Evolutionary conservation across 2,329 filamentous ascomycete genomes (phyloP), one percentile per base, ranked within the genome.

Genomic region (Bipolaris bicolor): DNA sequence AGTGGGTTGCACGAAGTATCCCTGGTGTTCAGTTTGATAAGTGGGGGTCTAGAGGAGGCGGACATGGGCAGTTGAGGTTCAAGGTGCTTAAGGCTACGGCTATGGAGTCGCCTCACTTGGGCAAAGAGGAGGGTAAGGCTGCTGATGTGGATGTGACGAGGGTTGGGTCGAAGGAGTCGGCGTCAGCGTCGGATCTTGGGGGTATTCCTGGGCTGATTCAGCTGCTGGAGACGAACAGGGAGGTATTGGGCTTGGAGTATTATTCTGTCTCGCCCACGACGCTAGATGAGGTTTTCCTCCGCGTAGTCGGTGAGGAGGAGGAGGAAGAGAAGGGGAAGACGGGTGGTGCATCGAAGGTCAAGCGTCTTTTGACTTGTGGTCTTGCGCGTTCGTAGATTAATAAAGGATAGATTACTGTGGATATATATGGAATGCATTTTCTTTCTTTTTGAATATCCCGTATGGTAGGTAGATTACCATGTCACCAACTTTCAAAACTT

Each of bases 221-320:
- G 13, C 70, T 88, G 39, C 80, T 96, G 1, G 93, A 97, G 76
- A 85, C 87, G 64, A 82, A 88, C 60, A 90, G 88, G 68, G 79
- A 86, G 18, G 76, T 78, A 4, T 76, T 97, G 26, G 90, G 90
- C 0, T 83, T 97, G 46, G 89, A 91, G 72, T 91, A 96, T 75
- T 97, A 94, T 76, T 92, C 89, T 48, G 91, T 97, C 63, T 90
- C 86, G 56, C 91, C 91, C 22, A 95, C 92, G 16, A 96, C 91
- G 15, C 79, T 97, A 40, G 93, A 97, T 72, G 91, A 97, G 76
- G 92, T 97, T 0, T 97, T 97, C 76, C 77, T 97, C 73, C 84
- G 84, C 24, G 95, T 97, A 71, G 92, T 97, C 0, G 88, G 88
- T 1, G 85, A 87, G 75, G 81, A 88, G 73, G 81, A 88, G 73